Conservation (phyloP, 331 rosid genomes). For the Stylosanthes scabra region DNA sequence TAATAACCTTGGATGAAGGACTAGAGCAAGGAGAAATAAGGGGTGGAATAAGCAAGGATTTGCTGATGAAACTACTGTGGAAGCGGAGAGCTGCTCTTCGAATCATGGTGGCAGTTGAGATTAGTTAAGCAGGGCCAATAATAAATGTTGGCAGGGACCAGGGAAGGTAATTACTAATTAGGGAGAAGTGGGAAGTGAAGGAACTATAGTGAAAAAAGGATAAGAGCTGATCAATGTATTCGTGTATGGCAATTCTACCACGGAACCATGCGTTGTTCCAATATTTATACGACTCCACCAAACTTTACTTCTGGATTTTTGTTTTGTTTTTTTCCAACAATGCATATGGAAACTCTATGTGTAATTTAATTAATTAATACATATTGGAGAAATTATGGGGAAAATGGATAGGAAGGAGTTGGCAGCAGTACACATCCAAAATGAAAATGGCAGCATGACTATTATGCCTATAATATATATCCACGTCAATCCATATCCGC, state of each 20-base stretch:
- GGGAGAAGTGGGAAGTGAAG: neutral
- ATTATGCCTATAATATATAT: too few species aligned
- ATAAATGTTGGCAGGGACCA: too few species aligned
- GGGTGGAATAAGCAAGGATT: constrained; percentile 31
- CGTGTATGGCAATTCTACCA: neutral
- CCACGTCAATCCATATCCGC: constrained; percentile 36
- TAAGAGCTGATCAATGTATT: neutral
- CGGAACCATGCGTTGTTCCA: neutral
- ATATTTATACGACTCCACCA: neutral
- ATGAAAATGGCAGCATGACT: neutral
- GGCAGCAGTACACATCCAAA: neutral
- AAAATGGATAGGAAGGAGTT: constrained; percentile 2
- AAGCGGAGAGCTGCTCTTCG: constrained; percentile 19
- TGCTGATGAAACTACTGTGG: constrained; percentile 33
- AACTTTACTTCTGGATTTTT: neutral
- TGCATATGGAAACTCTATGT: neutral
- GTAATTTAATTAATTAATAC: neutral
- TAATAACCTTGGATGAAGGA: constrained; percentile 47
- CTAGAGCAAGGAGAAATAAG: neutral
- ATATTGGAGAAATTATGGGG: neutral
- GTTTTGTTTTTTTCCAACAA: neutral
- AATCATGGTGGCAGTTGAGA: constrained; percentile 38
- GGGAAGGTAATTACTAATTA: too few species aligned
- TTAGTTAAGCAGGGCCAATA: neutral
- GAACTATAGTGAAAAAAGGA: neutral